Evolutionary conservation across 148 eudicot species (phyloP).

Genomic region (Fallopia convolvulus): DNA sequence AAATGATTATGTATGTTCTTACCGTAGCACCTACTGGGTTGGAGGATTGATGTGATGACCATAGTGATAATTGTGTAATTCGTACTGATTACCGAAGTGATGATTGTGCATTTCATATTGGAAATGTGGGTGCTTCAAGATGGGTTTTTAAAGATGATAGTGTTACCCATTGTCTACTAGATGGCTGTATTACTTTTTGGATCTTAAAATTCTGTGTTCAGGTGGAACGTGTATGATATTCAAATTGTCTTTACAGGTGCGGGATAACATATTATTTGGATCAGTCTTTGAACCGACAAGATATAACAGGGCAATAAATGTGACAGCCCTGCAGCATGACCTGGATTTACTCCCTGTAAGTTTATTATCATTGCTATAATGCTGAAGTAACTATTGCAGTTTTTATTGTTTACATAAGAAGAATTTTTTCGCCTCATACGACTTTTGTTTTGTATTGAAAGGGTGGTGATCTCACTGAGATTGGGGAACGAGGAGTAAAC

Average conservation of each 20-base stretch:
- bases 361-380: slow-evolving; percentile 1
- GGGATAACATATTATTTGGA: slow-evolving; percentile 89
- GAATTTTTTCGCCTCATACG: background rate
- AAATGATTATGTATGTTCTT: background rate
- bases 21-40: background rate
- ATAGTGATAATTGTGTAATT: too few species aligned
- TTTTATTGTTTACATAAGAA: background rate
- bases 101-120: too few species aligned
- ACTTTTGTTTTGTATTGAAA: slow-evolving; percentile 15
- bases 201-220: background rate
- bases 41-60: background rate
- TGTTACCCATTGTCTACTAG: too few species aligned
- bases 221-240: background rate
- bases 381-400: background rate
- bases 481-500: slow-evolving; percentile 97
- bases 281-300: slow-evolving; percentile 52
- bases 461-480: slow-evolving; percentile 99
- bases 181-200: background rate
- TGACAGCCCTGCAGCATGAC: slow-evolving; percentile 79
- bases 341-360: slow-evolving; percentile 82
- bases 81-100: too few species aligned
- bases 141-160: too few species aligned
- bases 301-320: slow-evolving; percentile 71
- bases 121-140: too few species aligned
- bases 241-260: slow-evolving; percentile 49